Conservation (phyloP, 768 basidiomycete genomes). For the Mycena galopus region DNA sequence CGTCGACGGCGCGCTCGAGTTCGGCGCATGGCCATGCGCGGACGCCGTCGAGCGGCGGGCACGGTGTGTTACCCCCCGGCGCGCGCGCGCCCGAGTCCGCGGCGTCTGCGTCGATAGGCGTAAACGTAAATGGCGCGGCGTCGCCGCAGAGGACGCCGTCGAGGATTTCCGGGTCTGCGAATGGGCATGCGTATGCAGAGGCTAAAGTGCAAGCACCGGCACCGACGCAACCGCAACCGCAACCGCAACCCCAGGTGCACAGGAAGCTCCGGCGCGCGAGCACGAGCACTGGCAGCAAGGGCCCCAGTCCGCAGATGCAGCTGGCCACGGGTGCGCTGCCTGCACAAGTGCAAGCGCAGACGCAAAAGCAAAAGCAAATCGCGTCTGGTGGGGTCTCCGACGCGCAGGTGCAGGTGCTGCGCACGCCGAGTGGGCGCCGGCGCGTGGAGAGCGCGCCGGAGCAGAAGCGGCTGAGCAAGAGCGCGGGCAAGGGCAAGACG, state of each 20-base stretch:
- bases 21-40: not conserved
- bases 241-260: too few species aligned
- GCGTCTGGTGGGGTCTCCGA: too few species aligned
- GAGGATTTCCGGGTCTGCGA: too few species aligned
- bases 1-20: not conserved
- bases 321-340: too few species aligned
- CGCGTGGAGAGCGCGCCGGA: conserved; percentile 24
- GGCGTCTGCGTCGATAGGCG: not conserved
- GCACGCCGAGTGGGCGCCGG: not conserved
- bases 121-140: too few species aligned
- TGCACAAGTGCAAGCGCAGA: not conserved
- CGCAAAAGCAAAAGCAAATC: not conserved
- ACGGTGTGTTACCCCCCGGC: not conserved
- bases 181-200: too few species aligned
- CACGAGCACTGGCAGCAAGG: not conserved
- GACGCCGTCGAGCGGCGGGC: not conserved
- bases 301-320: too few species aligned
- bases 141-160: not conserved
- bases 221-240: too few species aligned
- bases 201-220: too few species aligned
- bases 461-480: not conserved
- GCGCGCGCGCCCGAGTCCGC: too few species aligned
- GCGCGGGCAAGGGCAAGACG: not conserved
- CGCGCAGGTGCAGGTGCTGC: not conserved
- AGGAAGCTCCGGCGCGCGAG: not conserved